Evolutionary conservation across 345 rosid genomes (phyloP), one percentile per base, ranked within the genome.

Genomic region (Lepidium africanum): DNA sequence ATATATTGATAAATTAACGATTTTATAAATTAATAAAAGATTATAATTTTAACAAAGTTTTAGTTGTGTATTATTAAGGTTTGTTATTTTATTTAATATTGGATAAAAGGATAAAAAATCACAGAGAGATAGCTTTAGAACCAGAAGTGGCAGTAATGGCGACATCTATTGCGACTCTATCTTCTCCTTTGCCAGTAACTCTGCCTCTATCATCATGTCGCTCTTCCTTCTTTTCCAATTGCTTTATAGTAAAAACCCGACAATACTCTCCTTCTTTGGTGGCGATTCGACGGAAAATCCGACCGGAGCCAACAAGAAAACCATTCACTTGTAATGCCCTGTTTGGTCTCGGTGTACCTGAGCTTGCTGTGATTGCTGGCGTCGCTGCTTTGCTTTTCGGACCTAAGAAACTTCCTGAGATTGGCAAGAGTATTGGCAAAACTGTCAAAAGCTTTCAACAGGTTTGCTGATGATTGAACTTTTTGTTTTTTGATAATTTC

Each of bases 261-360:
- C 57, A 69, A 19, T 55, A 39, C n/a, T 19, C 41, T 47, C 69
- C 55, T 40, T 62, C 78, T 59, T 63, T 82, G 62, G 86, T 75
- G 64, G 40, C 81, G 41, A 79, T 66, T 60, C 78, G 76, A 67
- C 62, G 76, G 2, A 70, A 85, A 70, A 75, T 48, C 73, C 59
- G 81, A 68, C 65, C 40, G 23, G 75, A 21, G 14, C 80, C 79
- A 48, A 64, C 56, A 45, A 76, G 71, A 77, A 88, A 72, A 84
- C 72, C 81, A 67, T 65, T 88, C 4, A 53, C 84, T 67, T 88
- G 92, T 80, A 82, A 88, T 76, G 88, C 94, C 49, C 67, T 90
- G 85, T 93, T 93, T 54, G 98, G 98, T 50, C 85, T 93, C 9
- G 97, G 97, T 39, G 96, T 93, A 27, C 97, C 97, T 35, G 98